Evolutionary conservation across 2,329 filamentous ascomycete genomes (phyloP).

Genomic region (Dothidotthia symphoricarpi): DNA sequence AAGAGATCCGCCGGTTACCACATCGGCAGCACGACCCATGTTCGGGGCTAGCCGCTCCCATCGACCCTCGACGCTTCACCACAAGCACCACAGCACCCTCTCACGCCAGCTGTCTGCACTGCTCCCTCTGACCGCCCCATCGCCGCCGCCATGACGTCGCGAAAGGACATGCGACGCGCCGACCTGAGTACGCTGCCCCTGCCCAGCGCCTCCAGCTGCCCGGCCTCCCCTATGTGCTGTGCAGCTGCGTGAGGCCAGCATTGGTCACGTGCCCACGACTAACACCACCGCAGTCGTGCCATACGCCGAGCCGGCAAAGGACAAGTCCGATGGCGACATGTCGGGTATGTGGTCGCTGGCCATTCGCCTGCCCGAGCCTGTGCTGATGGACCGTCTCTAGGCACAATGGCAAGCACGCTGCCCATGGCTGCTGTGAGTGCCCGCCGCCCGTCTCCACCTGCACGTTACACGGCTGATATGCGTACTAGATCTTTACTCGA

Average conservation of each 20-base stretch:
- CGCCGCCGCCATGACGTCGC: conserved; percentile 58
- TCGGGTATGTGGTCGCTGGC: conserved; percentile 54
- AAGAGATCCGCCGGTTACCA: too few relatives aligned
- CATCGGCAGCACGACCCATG: too few relatives aligned
- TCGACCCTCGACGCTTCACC: too few relatives aligned
- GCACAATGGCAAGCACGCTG: conserved; percentile 71
- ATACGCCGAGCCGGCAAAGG: conserved; percentile 72
- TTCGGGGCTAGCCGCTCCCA: too few relatives aligned
- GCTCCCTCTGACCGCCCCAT: conserved; percentile 15
- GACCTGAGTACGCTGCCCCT: conserved; percentile 64
- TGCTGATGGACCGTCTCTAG: conserved; percentile 33
- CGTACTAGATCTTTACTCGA: conserved; percentile 73
- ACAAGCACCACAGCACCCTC: conserved; percentile 6
- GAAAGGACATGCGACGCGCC: conserved; percentile 72
- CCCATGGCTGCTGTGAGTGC: conserved; percentile 80
- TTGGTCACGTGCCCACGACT: conserved; percentile 30
- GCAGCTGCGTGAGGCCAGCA: conserved; percentile 2
- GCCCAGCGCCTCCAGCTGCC: conserved; percentile 2
- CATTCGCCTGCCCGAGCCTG: neutral
- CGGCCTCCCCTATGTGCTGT: conserved; percentile 8
- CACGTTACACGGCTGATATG: conserved; percentile 30
- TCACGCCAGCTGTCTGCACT: conserved; percentile 15
- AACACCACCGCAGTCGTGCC: conserved; percentile 68
- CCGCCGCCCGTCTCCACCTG: conserved; percentile 7
- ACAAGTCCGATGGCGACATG: conserved; percentile 66